phyloP scores from a whole-genome alignment of 345 rosid species.

The Eucalyptus regnans region DNA sequence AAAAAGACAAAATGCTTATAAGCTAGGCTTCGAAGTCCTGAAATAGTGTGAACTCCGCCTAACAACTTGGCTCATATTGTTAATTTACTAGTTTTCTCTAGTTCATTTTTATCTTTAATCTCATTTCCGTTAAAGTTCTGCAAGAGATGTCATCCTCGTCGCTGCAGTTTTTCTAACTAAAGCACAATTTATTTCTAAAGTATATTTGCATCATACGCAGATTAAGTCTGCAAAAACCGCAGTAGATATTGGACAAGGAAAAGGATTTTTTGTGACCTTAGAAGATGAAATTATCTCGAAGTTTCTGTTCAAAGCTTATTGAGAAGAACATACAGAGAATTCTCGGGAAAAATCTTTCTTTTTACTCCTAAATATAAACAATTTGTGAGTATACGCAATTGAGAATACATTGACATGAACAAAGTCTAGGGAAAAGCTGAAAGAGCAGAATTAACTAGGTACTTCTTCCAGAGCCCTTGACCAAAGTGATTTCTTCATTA shows the following conservation, averaged over 20 bases:
- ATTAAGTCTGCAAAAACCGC: background rate
- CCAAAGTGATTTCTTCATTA: conserved; percentile 96
- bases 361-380: background rate
- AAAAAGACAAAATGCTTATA: background rate
- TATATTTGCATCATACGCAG: background rate
- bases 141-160: background rate
- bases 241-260: background rate
- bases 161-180: background rate
- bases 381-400: background rate
- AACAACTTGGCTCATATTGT: background rate
- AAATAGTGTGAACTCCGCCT: background rate
- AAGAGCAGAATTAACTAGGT: background rate
- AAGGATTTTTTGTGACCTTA: background rate
- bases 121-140: background rate
- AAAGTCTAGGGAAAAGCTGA: background rate
- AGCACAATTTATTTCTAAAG: background rate
- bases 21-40: background rate
- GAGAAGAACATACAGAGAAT: background rate
- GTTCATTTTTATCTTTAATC: background rate
- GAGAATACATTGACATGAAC: background rate
- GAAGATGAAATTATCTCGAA: background rate
- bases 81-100: background rate
- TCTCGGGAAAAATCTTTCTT: background rate
- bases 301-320: background rate
- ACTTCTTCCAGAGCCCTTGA: conserved; percentile 93